These are phyloP conservation scores for Sarocladium kiliense DNA, from an alignment of 2,329 filamentous ascomycete genomes.

Conservation along the genomic window DNA sequence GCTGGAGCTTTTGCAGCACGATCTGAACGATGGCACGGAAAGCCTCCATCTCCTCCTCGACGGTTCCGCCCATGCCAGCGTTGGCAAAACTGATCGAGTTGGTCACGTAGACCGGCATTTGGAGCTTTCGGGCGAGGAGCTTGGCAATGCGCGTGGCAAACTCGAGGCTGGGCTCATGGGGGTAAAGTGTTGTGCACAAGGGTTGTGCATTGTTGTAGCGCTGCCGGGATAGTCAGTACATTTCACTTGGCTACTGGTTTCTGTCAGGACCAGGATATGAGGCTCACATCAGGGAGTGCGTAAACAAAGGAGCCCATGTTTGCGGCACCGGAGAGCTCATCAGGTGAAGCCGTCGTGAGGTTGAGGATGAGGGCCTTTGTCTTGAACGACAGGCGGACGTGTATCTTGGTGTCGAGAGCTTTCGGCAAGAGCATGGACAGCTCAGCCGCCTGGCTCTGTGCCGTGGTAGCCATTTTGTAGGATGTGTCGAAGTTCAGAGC, in stretches of 20 bases:
- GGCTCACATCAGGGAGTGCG: slow-evolving; percentile 79
- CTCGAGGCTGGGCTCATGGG: slow-evolving; percentile 70
- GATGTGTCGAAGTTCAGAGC: not conserved
- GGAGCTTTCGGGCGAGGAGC: slow-evolving; percentile 67
- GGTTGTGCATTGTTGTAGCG: slow-evolving; percentile 53
- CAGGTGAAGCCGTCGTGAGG: slow-evolving; percentile 52
- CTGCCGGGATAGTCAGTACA: slow-evolving; percentile 23
- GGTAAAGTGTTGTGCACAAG: slow-evolving; percentile 74
- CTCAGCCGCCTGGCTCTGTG: slow-evolving; percentile 24
- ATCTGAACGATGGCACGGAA: slow-evolving; percentile 70
- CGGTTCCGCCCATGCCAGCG: slow-evolving; percentile 69
- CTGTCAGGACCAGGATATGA: too few relatives aligned
- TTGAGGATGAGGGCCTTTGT: slow-evolving; percentile 55
- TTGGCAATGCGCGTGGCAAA: slow-evolving; percentile 83
- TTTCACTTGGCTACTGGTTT: too few relatives aligned
- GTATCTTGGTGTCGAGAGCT: slow-evolving; percentile 55
- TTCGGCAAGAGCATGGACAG: slow-evolving; percentile 57
- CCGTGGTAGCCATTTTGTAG: slow-evolving; percentile 17
- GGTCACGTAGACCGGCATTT: slow-evolving; percentile 80
- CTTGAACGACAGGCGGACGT: slow-evolving; percentile 54
- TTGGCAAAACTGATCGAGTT: slow-evolving; percentile 77
- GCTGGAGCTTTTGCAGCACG: slow-evolving; percentile 35
- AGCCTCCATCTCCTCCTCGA: slow-evolving; percentile 93
- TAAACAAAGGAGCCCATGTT: slow-evolving; percentile 89
- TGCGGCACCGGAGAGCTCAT: slow-evolving; percentile 43